phyloP scores from a whole-genome alignment of 139 green algal species.

The Ettlia oleoabundans region DNA sequence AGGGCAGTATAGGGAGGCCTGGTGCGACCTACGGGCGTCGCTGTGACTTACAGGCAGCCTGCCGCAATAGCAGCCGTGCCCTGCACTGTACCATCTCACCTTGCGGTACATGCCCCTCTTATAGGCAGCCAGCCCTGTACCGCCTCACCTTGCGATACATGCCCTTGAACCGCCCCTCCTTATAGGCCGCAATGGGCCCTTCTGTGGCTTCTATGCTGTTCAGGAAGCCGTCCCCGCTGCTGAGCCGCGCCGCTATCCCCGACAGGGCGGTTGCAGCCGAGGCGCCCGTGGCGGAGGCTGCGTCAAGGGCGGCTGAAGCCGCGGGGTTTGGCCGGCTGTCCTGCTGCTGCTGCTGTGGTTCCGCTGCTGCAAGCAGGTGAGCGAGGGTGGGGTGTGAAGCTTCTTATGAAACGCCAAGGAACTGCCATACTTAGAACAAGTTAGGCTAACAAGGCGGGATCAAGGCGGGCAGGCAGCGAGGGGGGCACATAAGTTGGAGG shows the following conservation, averaged over 20 bases:
- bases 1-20: no score
- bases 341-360: conserved; percentile 9
- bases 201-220: conserved; percentile 13
- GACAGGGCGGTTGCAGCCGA: conserved; percentile 35
- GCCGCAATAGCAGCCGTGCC: no score
- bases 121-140: not conserved
- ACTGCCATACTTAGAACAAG: no score
- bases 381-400: no score
- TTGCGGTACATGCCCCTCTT: not conserved
- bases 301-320: not conserved
- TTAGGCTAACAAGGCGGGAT: no score
- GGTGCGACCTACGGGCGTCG: no score
- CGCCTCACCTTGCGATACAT: conserved; percentile 49
- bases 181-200: conserved; percentile 65
- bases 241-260: conserved; percentile 32
- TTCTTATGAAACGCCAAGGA: no score
- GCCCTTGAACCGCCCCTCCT: conserved; percentile 43
- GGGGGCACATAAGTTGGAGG: no score
- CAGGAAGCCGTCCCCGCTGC: conserved; percentile 20
- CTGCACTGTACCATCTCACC: no score
- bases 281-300: not conserved
- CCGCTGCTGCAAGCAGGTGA: no score
- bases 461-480: no score
- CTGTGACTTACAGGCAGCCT: no score
- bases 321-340: not conserved